Evolutionary conservation across 345 rosid species (phyloP).

Genomic region (Dipteronia sinensis): DNA sequence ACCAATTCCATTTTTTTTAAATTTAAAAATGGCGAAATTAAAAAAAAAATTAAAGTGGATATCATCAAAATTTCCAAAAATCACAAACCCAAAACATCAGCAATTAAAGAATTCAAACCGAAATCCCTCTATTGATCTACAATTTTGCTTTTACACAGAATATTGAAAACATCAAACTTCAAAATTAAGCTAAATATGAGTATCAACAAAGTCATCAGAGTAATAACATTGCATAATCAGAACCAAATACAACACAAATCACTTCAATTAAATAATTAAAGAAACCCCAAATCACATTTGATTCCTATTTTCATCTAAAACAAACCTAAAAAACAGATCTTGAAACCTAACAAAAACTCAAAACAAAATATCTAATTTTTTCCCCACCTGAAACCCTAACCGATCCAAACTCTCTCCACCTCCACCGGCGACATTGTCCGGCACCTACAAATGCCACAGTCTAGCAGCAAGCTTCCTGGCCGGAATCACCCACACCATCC

Average conservation of each 20-base stretch:
- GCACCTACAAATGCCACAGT: slow-evolving; percentile 78
- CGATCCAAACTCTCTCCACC: slow-evolving; percentile 40
- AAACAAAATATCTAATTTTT: background rate
- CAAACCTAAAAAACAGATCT: slow-evolving; percentile 15
- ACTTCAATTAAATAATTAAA: slow-evolving; percentile 21
- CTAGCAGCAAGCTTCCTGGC: slow-evolving; percentile 92
- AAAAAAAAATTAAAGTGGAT: too few relatives aligned
- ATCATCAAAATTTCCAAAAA: too few relatives aligned
- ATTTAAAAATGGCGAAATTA: too few relatives aligned
- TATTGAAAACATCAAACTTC: too few relatives aligned
- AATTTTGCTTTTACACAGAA: background rate
- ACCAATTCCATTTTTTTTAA: too few relatives aligned
- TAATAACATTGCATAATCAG: slow-evolving; percentile 8
- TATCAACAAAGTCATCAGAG: background rate
- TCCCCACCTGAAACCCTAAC: slow-evolving; percentile 66
- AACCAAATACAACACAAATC: slow-evolving; percentile 7
- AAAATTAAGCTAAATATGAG: too few relatives aligned
- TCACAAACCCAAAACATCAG: too few relatives aligned
- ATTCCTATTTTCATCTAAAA: background rate
- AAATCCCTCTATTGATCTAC: background rate
- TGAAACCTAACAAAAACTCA: slow-evolving; percentile 9
- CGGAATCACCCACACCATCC: slow-evolving; percentile 36
- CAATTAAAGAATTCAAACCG: too few relatives aligned
- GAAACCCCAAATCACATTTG: slow-evolving; percentile 12
- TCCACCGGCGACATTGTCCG: slow-evolving; percentile 42